A percentile compares a stretch with the other conserved stretches of the same genome.
phyloP scores from a whole-genome alignment of 257 asterid species.

The Anisodus tanguticus region DNA sequence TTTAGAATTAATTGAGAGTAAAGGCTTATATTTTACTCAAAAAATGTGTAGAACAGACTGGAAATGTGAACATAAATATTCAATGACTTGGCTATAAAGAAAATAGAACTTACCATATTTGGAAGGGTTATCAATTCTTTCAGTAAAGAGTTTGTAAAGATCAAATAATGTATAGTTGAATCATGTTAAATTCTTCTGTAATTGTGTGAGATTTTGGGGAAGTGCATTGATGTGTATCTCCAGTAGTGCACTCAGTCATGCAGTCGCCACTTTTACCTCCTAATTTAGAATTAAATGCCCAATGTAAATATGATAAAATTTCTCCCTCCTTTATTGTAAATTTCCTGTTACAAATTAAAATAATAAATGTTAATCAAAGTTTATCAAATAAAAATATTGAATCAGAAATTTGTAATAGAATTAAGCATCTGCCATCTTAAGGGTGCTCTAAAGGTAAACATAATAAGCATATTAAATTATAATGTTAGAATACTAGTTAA shows the following conservation, averaged over 20 bases:
- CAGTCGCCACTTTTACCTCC: conserved; percentile 13
- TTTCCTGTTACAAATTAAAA: conserved; percentile 21
- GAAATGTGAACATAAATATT: background rate
- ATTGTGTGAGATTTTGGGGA: conserved; percentile 4
- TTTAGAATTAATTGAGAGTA: too few relatives aligned
- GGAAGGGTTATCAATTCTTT: conserved; percentile 20
- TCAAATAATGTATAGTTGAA: conserved; percentile 21
- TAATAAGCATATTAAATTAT: too few relatives aligned
- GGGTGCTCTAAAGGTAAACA: too few relatives aligned
- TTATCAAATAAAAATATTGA: too few relatives aligned
- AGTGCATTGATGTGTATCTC: background rate
- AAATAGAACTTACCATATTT: conserved; percentile 22
- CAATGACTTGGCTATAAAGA: background rate
- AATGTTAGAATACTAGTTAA: too few relatives aligned
- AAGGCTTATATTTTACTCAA: too few relatives aligned
- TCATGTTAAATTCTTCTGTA: conserved; percentile 12
- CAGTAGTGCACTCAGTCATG: background rate
- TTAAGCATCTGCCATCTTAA: too few relatives aligned
- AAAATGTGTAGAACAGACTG: too few relatives aligned
- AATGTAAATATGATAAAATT: conserved; percentile 38
- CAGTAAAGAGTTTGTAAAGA: background rate
- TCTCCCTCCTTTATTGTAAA: conserved; percentile 39
- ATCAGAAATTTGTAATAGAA: too few relatives aligned
- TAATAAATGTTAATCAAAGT: too few relatives aligned
- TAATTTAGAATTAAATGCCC: background rate